Conservation (phyloP, 2,329 filamentous ascomycete genomes). For the Sordariomycetes sp. region DNA sequence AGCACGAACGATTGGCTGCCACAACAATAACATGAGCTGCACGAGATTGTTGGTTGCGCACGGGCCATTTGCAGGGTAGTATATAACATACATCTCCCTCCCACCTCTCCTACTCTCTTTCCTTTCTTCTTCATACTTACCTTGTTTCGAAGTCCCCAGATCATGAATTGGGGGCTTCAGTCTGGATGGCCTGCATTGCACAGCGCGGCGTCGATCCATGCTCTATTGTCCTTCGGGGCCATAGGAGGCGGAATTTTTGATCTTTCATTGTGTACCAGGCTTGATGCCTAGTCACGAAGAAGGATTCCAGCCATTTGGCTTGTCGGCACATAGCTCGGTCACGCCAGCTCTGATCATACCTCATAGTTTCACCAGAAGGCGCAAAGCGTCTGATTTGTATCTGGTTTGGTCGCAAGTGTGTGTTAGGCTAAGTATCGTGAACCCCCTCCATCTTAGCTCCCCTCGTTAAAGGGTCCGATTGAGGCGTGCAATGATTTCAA, state of each 20-base stretch:
- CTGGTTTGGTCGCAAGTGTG: no score
- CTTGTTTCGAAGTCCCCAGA: slow-evolving; percentile 31
- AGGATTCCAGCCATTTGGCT: slow-evolving; percentile 13
- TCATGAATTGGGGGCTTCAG: slow-evolving; percentile 33
- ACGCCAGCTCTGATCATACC: neutral
- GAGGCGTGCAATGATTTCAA: no score
- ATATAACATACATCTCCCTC: neutral
- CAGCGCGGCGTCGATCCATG: slow-evolving; percentile 36
- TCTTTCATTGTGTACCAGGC: slow-evolving; percentile 35
- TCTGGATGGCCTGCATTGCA: slow-evolving; percentile 42
- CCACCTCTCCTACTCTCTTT: slow-evolving; percentile 1
- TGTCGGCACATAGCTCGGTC: neutral
- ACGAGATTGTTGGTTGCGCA: no score
- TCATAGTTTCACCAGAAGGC: neutral
- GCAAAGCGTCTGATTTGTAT: no score
- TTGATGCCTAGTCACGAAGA: slow-evolving; percentile 31
- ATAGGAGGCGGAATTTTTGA: slow-evolving; percentile 42
- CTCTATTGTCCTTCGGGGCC: slow-evolving; percentile 37
- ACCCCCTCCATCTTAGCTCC: no score
- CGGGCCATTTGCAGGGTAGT: no score
- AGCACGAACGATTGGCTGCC: no score
- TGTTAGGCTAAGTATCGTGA: no score
- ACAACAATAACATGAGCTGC: no score
- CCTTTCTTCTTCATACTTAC: slow-evolving; percentile 40
- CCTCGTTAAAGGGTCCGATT: no score